Percentiles rank a stretch among this genome's conserved stretches.
These are phyloP conservation scores for Phyllostachys edulis DNA, from an alignment of 176 grass and related monocot species.

Conservation along the genomic window DNA sequence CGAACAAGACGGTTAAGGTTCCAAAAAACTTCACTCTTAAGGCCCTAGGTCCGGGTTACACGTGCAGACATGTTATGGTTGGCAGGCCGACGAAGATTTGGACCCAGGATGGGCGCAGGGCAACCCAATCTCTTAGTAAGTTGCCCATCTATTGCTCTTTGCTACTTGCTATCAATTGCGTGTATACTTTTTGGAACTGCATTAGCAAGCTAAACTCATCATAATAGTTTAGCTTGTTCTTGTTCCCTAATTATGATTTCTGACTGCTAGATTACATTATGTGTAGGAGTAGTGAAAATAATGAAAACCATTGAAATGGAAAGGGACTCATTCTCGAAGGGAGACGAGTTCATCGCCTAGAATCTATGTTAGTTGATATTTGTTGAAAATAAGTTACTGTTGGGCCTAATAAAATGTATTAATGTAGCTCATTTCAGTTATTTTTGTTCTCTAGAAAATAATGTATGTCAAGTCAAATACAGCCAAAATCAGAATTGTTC, in stretches of 20 bases:
- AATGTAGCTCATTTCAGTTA: not conserved
- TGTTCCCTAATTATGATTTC: conserved; percentile 15
- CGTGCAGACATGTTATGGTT: conserved; percentile 53
- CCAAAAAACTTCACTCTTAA: conserved; percentile 75
- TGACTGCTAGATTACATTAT: not conserved
- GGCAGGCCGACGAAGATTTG: conserved; percentile 56
- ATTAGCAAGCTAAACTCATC: conserved; percentile 3
- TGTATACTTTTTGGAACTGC: not conserved
- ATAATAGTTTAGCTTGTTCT: conserved; percentile 13
- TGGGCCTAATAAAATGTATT: not conserved
- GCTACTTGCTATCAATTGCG: conserved; percentile 9
- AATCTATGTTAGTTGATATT: not conserved
- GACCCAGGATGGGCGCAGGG: conserved; percentile 48
- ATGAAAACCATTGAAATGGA: not conserved
- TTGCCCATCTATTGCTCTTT: conserved; percentile 26
- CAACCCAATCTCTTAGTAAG: conserved; percentile 80
- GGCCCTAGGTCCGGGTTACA: conserved; percentile 81
- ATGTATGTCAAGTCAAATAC: conserved; percentile 18
- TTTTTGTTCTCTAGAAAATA: conserved; percentile 1
- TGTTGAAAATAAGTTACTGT: conserved; percentile 4
- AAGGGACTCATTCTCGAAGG: conserved; percentile 4
- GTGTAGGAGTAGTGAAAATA: conserved; percentile 9
- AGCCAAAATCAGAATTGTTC: not conserved
- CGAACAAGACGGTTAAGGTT: conserved; percentile 67
- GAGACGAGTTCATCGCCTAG: not conserved